A percentile compares a stretch with the other conserved stretches of the same genome.
phyloP scores from a whole-genome alignment of 1,139 yeast genomes.

The Suhomyces wounanorum region DNA sequence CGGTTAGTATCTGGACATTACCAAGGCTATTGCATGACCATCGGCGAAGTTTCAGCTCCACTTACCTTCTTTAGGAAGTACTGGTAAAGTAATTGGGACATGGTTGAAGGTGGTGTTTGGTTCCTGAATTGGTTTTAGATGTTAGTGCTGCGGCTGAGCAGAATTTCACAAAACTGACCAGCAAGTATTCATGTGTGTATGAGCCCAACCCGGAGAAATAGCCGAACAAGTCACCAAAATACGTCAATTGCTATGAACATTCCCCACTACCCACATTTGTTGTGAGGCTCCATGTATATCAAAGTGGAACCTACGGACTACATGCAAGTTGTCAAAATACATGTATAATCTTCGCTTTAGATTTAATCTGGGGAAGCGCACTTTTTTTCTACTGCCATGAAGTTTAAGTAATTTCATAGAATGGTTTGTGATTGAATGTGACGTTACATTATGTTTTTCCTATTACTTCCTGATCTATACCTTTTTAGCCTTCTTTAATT shows the following conservation, averaged over 20 bases:
- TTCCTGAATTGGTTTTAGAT: background rate
- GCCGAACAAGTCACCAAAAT: background rate
- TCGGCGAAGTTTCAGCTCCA: slow-evolving; percentile 8
- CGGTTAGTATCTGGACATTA: slow-evolving; percentile 12
- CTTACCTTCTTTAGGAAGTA: slow-evolving; percentile 44
- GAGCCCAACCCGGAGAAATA: background rate
- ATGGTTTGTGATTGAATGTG: no score
- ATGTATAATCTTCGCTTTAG: background rate
- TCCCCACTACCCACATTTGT: background rate
- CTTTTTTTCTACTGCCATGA: background rate
- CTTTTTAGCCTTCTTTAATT: slow-evolving; percentile 29
- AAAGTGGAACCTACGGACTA: background rate
- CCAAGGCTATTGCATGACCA: background rate
- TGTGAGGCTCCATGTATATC: background rate
- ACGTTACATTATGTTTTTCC: background rate
- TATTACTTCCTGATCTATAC: background rate
- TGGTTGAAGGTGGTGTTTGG: slow-evolving; percentile 9
- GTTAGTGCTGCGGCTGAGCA: slow-evolving; percentile 4
- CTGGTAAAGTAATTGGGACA: slow-evolving; percentile 32
- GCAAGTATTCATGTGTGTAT: background rate
- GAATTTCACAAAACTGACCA: background rate
- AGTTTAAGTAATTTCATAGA: no score
- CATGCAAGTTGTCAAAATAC: background rate
- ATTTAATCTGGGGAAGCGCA: background rate
- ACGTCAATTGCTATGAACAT: background rate